Base-by-base conservation (phyloP, 2,329 filamentous ascomycete genomes). In the Fusarium drepaniforme region DNA sequence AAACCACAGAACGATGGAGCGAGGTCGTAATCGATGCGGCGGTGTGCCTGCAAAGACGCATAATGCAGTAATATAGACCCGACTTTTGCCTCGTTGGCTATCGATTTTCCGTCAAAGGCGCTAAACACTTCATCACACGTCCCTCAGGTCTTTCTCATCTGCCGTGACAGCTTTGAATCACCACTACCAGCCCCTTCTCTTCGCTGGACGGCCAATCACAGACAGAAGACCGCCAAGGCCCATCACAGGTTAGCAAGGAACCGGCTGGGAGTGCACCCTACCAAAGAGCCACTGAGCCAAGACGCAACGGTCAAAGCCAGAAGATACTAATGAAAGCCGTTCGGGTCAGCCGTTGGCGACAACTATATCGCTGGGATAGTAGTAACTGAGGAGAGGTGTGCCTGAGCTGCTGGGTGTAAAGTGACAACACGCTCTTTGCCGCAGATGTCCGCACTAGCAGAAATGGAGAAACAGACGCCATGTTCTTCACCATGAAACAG, bases 111-210 rank as follows among this genome's bases (percentile, higher is more conserved):
- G 38, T 61, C 66, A 68, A 75, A 68, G 66, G 67, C 71, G 68
- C 77, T 76, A 78, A 76, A 51, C 65, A 51, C 56, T 35, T 70
- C 67, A 68, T 77, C 74, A 74, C 63, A 64, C 64, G 66, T 67
- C 61, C 62, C 65, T 75, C 56, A 30, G 53, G 57, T 40, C 42
- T 74, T 62, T 66, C 44, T 51, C 57, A 68, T 64, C 70, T 69
- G 59, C 68, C 76, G 77, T 78, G 77, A 79, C 64, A 60, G 64
- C 53, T 78, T 71, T 76, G 67, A 66, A 75, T 77, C 67, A 70
- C 77, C 61, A 66, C 69, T 67, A 70, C 61, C 61, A 66, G 35
- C 57, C 70, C 70, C 74, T 65, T 63, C 68, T 72, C 67, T 64
- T 58, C 8, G 53, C 28, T 49, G 46, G 46, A 42, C 51, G 66